Evolutionary conservation across 2,329 filamentous ascomycete genomes (phyloP), one percentile per base, ranked within the genome.

Genomic region (Fusarium falciforme): DNA sequence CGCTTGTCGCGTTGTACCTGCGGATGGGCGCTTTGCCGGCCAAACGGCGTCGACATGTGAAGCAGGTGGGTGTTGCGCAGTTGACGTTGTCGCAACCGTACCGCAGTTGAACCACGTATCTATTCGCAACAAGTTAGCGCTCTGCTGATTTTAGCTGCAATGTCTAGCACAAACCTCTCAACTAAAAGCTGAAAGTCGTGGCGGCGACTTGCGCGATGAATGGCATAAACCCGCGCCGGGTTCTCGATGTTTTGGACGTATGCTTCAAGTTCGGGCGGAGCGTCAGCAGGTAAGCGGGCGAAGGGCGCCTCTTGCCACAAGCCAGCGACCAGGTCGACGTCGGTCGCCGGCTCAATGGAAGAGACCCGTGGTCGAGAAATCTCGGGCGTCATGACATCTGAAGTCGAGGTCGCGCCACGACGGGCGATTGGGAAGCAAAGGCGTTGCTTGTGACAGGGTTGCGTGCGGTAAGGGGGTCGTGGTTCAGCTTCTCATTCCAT

Each of bases 81-180:
- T 87, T 85, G 62, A 87, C 84, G 73, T 89, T 89, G 71, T 90
- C 90, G 80, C 95, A 98, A 72, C 95, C 95, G 74, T 93, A 89
- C 66, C 94, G 90, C n/a, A 98, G 89, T 83, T 98, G 95, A 36
- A 89, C 86, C 59, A 95, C 91, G 79, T 93, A 97, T 77, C 93
- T 96, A 72, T 29, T 63, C 36, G 8, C 68, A 58, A 67, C 11
- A 38, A n/a, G 72, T 75, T 59, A 79, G 68, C 44, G 38, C 61
- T 31, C 11, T n/a, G 36, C 1, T 17, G 20, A 20, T 49, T 2
- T 9, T 8, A 42, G 17, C n/a, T 71, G 20, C 9, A 25, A 12
- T 5, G 20, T 22, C 20, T 29, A 22, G 38, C 16, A 63, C 87
- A 74, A 80, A 93, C 91, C 88, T 90, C 78, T 93, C 90, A 16